Base-by-base conservation (phyloP, 1,284 basidiomycete species). In the Ustilago bromivora region DNA sequence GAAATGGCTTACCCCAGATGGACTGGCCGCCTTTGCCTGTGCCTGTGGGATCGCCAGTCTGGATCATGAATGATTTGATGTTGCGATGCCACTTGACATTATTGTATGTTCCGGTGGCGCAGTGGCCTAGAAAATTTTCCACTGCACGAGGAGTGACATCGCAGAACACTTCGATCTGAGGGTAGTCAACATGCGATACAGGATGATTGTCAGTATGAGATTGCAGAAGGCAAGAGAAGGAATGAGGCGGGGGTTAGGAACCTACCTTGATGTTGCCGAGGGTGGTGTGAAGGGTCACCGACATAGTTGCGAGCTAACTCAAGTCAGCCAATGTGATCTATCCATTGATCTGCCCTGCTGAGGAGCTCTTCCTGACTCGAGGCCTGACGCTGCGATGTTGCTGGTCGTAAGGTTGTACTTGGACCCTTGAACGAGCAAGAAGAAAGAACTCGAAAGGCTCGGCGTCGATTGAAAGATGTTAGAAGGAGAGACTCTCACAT, bases 81-180 rank as follows among this genome's bases (percentile, higher is more conserved):
- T 84, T 88, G 71, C 90, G 88, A 87, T 98, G 96, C 87, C 96
- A 98, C 32, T 96, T 88, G 82, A 92, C 93, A 69, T 90, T 89
- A 86, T 97, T 90, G 87, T 95, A 99, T 80, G 92, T 92, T 47
- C 92, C 92, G 11, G 94, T 92, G 11, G 95, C 96, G 83, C 93
- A 95, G 17, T 98, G 89, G 0, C 94, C 95, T 31, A 99, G 89
- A 85, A 99, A 99, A 88, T 98, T 99, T 93, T 99, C 96, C 72
- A 96, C 94, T 19, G 95, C 90, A 83, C 94, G 93, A 13, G 96
- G 96, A 17, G 95, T 93, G 9, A 94, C 91, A 87, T 99, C 96
- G 87, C 96, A 98, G 88, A 98, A 99, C 31, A 99, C 87, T 87
- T 99, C 96, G 76, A 98, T 92, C 95, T 98, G 84, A 31, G 32